Evolutionary conservation across 805 yeast species (phyloP).

Genomic region (Metschnikowia arizonensis): DNA sequence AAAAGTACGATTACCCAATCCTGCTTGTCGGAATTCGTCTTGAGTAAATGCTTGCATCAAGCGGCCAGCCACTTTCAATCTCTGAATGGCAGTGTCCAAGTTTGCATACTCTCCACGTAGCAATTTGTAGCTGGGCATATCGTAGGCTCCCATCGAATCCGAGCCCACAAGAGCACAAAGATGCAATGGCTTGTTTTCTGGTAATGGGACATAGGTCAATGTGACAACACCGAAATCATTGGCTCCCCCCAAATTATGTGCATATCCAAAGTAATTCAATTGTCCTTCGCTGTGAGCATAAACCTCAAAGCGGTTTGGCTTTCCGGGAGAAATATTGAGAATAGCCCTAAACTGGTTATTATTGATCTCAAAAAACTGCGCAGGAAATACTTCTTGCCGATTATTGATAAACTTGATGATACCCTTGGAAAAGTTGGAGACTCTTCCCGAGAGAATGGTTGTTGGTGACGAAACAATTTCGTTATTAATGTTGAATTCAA

Average conservation of each 20-base stretch:
- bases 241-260: constrained; percentile 14
- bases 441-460: constrained; percentile 33
- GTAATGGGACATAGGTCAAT: constrained; percentile 43
- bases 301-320: constrained; percentile 49
- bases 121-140: constrained; percentile 54
- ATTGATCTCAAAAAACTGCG: constrained; percentile 66
- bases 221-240: constrained; percentile 24
- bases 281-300: constrained; percentile 34
- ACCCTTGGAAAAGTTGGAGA: constrained; percentile 22
- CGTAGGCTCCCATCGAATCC: constrained; percentile 70
- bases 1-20: constrained; percentile 76
- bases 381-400: constrained; percentile 50
- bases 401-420: constrained; percentile 32
- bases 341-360: constrained; percentile 71
- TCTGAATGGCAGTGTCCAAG: constrained; percentile 64
- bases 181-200: constrained; percentile 73
- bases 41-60: constrained; percentile 88
- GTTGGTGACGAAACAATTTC: constrained; percentile 42
- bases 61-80: constrained; percentile 77
- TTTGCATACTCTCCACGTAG: constrained; percentile 57
- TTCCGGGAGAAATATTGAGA: constrained; percentile 66
- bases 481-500: constrained; percentile 29
- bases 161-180: constrained; percentile 69
- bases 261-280: constrained; percentile 33
- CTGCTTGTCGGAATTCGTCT: constrained; percentile 79